A percentile compares a stretch with the other conserved stretches of the same genome.
These are phyloP conservation scores for Harringtonia aguacate DNA, from an alignment of 2,329 filamentous ascomycete species.

Conservation along the genomic window DNA sequence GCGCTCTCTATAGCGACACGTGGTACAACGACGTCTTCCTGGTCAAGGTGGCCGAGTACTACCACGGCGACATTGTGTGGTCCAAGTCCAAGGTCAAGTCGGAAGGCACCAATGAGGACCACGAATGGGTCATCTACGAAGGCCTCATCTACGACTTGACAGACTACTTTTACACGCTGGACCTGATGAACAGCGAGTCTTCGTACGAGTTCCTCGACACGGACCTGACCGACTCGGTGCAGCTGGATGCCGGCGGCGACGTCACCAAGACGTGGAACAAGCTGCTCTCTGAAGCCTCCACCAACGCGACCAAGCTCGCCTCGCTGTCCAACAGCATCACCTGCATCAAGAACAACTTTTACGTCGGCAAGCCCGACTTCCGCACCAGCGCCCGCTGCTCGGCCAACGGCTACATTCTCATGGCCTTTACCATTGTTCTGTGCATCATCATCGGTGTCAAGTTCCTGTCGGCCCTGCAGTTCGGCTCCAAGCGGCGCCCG, in stretches of 20 bases:
- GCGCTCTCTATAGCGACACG: slow-evolving; percentile 46
- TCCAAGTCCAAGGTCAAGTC: slow-evolving; percentile 44
- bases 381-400: slow-evolving; percentile 64
- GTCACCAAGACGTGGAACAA: slow-evolving; percentile 56
- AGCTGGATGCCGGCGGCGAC: slow-evolving; percentile 68
- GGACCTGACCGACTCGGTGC: slow-evolving; percentile 56
- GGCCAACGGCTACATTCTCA: slow-evolving; percentile 82
- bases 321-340: slow-evolving; percentile 56
- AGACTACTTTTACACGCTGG: slow-evolving; percentile 75
- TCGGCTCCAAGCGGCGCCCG: slow-evolving; percentile 83
- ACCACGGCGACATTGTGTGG: slow-evolving; percentile 78
- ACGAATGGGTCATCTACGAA: slow-evolving; percentile 72
- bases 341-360: slow-evolving; percentile 78
- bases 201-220: slow-evolving; percentile 63
- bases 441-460: slow-evolving; percentile 73
- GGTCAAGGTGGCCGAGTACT: slow-evolving; percentile 73
- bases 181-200: slow-evolving; percentile 40
- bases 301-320: slow-evolving; percentile 41
- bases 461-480: slow-evolving; percentile 85
- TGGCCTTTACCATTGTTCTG: slow-evolving; percentile 78
- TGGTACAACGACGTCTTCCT: slow-evolving; percentile 74
- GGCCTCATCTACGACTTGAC: slow-evolving; percentile 78
- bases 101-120: slow-evolving; percentile 56
- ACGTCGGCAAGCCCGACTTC: slow-evolving; percentile 77
- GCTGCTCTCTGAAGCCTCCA: slow-evolving; percentile 36